Percentiles rank a stretch among this genome's conserved stretches.
These are phyloP conservation scores for Dryas drummondii DNA, from an alignment of 306 rosid genomes.

Conservation along the genomic window DNA sequence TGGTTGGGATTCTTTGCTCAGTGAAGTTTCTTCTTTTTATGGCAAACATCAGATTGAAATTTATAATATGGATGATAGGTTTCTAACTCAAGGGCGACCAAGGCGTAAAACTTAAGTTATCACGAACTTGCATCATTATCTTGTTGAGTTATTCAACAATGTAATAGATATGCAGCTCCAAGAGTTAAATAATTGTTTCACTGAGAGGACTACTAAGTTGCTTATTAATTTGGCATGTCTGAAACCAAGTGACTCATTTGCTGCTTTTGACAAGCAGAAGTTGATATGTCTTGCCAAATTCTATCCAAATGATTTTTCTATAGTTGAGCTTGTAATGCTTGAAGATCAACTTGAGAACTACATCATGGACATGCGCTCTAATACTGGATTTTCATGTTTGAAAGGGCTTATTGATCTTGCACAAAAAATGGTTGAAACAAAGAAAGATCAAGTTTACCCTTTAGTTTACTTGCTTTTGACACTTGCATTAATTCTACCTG, in stretches of 20 bases:
- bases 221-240: not conserved
- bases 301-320: no score
- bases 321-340: no score
- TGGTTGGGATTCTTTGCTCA: no score
- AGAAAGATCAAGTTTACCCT: no score
- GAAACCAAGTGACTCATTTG: not conserved
- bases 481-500: no score
- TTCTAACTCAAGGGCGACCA: not conserved
- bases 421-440: no score
- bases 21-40: not conserved
- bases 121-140: conserved; percentile 11
- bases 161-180: not conserved
- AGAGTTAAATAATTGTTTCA: not conserved
- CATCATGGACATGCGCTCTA: no score
- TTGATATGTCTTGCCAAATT: not conserved
- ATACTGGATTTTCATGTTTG: no score
- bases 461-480: no score
- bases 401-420: no score
- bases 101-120: not conserved
- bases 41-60: not conserved
- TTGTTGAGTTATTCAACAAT: not conserved
- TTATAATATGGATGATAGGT: not conserved
- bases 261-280: not conserved
- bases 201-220: conserved; percentile 1
- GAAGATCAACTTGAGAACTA: no score